A percentile compares a stretch with the other conserved stretches of the same genome.
phyloP scores from a whole-genome alignment of 306 rosid genomes.

The Acacia acuminata region DNA sequence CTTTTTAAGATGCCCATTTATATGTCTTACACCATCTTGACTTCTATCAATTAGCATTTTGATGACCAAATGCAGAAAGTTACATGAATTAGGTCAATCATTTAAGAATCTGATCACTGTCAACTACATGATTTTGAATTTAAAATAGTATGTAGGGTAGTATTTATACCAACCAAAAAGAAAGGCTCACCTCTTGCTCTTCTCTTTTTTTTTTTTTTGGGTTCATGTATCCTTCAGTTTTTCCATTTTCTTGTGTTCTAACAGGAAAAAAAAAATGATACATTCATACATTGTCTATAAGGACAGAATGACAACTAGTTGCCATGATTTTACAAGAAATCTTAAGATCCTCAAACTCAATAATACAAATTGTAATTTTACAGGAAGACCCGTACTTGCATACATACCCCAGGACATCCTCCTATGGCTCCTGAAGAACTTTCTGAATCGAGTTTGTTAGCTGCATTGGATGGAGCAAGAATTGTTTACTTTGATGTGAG shows the following conservation, averaged over 20 bases:
- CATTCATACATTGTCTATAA: background rate
- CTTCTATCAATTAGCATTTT: conserved; percentile 14
- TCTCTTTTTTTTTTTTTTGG: background rate
- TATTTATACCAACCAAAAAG: conserved; percentile 1
- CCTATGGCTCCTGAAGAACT: conserved; percentile 80
- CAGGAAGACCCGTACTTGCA: conserved; percentile 96
- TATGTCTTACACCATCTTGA: conserved; percentile 25
- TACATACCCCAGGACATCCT: conserved; percentile 91
- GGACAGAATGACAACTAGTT: background rate
- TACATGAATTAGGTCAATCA: conserved; percentile 25
- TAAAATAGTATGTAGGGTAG: conserved; percentile 7
- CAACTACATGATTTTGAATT: conserved; percentile 21
- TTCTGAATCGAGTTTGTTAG: conserved; percentile 55
- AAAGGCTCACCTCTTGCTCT: conserved; percentile 9
- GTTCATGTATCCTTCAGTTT: background rate
- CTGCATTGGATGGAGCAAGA: conserved; percentile 82
- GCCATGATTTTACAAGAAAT: background rate
- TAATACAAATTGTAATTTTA: conserved; percentile 32
- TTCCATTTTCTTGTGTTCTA: background rate
- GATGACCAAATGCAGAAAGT: conserved; percentile 2
- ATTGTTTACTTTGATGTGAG: conserved; percentile 78
- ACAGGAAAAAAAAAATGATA: background rate
- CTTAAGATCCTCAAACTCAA: conserved; percentile 20
- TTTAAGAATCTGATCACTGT: conserved; percentile 10
- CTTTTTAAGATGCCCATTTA: background rate